Conservation (phyloP, 2,329 filamentous ascomycete species). For the Xylaria sp. region DNA sequence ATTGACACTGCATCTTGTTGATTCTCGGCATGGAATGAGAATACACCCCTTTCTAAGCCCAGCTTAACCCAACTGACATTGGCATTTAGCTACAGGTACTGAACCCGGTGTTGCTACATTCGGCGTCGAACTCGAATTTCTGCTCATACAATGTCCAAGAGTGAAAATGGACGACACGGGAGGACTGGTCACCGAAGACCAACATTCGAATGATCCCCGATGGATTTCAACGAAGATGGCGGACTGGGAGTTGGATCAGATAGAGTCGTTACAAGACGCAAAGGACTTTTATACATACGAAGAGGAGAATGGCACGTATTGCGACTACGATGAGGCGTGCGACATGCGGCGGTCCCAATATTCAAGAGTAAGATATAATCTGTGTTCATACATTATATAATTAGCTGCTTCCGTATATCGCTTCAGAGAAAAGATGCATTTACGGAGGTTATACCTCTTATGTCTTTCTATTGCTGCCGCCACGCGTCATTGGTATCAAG, state of each 20-base stretch:
- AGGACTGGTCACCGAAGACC: conserved; percentile 10
- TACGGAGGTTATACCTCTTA: too few relatives aligned
- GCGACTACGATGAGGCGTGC: neutral
- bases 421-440: too few relatives aligned
- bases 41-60: too few relatives aligned
- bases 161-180: neutral
- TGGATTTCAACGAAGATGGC: conserved; percentile 24
- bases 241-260: neutral
- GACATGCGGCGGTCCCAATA: neutral
- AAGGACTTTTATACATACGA: too few relatives aligned
- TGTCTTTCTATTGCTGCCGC: too few relatives aligned
- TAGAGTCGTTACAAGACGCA: too few relatives aligned
- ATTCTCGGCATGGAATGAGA: neutral
- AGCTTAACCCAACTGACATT: too few relatives aligned
- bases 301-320: neutral
- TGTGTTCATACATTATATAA: neutral
- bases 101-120: conserved; percentile 11
- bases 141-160: conserved; percentile 22
- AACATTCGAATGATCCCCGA: conserved; percentile 25
- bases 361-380: conserved; percentile 13
- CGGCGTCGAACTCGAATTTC: conserved; percentile 33
- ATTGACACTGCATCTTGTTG: neutral
- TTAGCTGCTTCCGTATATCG: too few relatives aligned
- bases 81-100: too few relatives aligned
- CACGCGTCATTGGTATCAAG: neutral